Evolutionary conservation across 2,329 filamentous ascomycete species (phyloP).

Genomic region (Thielaviopsis ethacetica): DNA sequence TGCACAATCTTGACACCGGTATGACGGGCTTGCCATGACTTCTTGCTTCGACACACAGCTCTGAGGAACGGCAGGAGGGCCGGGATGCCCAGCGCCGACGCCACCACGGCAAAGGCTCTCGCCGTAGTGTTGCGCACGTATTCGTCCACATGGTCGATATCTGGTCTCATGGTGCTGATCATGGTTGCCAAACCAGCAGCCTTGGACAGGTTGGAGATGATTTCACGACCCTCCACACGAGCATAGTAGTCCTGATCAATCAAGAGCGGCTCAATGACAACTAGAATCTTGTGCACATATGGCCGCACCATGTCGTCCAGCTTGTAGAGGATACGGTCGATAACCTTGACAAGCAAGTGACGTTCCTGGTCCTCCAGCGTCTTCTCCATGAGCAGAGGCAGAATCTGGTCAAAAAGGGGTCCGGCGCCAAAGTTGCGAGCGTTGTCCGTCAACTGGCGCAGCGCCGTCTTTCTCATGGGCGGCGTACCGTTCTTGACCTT

Average conservation of each 20-base stretch:
- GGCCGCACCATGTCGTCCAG: constrained; percentile 90
- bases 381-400: constrained; percentile 95
- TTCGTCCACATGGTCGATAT: constrained; percentile 96
- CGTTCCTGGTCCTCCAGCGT: constrained; percentile 95
- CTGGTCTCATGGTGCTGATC: constrained; percentile 98
- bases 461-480: constrained; percentile 93
- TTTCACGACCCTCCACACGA: constrained; percentile 92
- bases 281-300: constrained; percentile 94
- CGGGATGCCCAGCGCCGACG: constrained; percentile 88
- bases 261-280: constrained; percentile 96
- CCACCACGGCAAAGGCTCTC: constrained; percentile 90
- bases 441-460: constrained; percentile 95
- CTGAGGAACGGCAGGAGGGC: constrained; percentile 87
- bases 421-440: constrained; percentile 90
- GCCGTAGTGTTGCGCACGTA: constrained; percentile 98
- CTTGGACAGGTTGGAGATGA: constrained; percentile 95
- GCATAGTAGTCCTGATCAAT: constrained; percentile 99
- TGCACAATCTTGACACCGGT: constrained; percentile 99
- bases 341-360: constrained; percentile 95
- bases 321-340: constrained; percentile 96
- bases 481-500: constrained; percentile 99
- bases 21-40: constrained; percentile 95
- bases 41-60: constrained; percentile 93
- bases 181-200: constrained; percentile 93
- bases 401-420: constrained; percentile 89